These are phyloP conservation scores for Sporothrix globosa DNA, from an alignment of 2,329 filamentous ascomycete species.

Conservation along the genomic window DNA sequence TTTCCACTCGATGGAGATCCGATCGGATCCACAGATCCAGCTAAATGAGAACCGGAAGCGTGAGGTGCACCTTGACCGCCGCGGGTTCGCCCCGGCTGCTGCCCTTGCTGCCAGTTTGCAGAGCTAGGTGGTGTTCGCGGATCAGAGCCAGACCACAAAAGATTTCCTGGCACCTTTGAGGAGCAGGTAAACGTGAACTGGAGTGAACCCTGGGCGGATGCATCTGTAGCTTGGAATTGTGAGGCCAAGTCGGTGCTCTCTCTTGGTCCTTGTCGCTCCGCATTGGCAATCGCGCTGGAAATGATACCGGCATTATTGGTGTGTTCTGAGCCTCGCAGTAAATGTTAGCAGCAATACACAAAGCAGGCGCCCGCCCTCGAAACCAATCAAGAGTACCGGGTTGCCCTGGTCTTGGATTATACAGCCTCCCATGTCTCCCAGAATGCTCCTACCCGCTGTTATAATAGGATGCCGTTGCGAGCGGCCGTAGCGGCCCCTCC, in stretches of 20 bases:
- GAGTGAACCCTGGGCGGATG: slow-evolving; percentile 69
- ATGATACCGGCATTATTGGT: slow-evolving; percentile 73
- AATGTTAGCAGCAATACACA: slow-evolving; percentile 1
- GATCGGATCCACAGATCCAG: not conserved
- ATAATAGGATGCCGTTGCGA: slow-evolving; percentile 46
- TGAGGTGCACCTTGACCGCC: not conserved
- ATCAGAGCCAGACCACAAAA: slow-evolving; percentile 61
- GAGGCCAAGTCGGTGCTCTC: slow-evolving; percentile 81
- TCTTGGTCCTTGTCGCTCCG: slow-evolving; percentile 70
- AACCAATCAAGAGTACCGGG: slow-evolving; percentile 36
- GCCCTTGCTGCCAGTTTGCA: slow-evolving; percentile 28
- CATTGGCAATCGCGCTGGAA: slow-evolving; percentile 87
- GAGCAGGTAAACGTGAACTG: slow-evolving; percentile 98
- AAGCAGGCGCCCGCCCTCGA: not conserved
- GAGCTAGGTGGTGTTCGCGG: slow-evolving; percentile 23
- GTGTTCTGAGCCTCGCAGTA: not conserved
- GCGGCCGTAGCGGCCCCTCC: slow-evolving; percentile 80
- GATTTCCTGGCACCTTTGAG: slow-evolving; percentile 80
- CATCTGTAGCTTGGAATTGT: slow-evolving; percentile 57
- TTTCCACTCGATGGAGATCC: slow-evolving; percentile 18
- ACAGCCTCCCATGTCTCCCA: slow-evolving; percentile 56
- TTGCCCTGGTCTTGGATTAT: slow-evolving; percentile 43
- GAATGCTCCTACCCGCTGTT: slow-evolving; percentile 60
- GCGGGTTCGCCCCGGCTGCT: slow-evolving; percentile 2
- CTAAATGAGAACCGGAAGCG: not conserved